Evolutionary conservation across 1,284 basidiomycete species (phyloP), one percentile per base, ranked within the genome.

Genomic region (Veloporphyrellus conicus): DNA sequence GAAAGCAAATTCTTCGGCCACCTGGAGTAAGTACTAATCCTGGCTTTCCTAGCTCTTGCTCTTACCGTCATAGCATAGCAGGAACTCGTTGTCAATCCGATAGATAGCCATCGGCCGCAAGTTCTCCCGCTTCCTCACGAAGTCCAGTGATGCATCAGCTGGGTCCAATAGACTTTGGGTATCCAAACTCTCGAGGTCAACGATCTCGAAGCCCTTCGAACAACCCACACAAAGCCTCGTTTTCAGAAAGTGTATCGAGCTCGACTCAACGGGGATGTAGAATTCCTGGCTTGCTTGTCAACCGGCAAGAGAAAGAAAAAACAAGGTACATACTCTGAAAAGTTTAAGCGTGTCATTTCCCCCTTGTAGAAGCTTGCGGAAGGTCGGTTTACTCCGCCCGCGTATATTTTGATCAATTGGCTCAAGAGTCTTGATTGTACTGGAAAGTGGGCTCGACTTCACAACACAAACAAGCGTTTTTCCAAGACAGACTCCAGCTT

Each of bases 131-230:
- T 88, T 91, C 55, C 92, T 78, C 25, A 98, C 92, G 73, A 99
- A 98, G 59, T 98, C 94, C 41, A 99, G 79, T 6, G 85, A 88
- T 42, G 81, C 77, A 65, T 99, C 96, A 6, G 86, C 83, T 1
- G 96, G 96, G 68, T 99, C 96, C 47, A 99, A 76, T 53, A 99
- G 68, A 8, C 92, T 92, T 71, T 99, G 95, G 41, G 94, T 98
- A 68, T 99, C 96, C 66, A 99, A 75, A 47, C 89, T 96, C 67
- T 98, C 94, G 42, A 98, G 78, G 68, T 99, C 96, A 55, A 99
- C 93, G 58, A 99, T 98, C 72, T 99, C 96, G 66, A 99, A 99
- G n/a, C 96, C 96, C 64, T 93, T 90, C 14, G 93, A 92, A 64
- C 93, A 96, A 2, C 95, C 96, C 12, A 99, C 90, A 64, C 96